A percentile compares a stretch with the other conserved stretches of the same genome.
Evolutionary conservation across 306 rosid species (phyloP).

Genomic region (Ceratonia siliqua): DNA sequence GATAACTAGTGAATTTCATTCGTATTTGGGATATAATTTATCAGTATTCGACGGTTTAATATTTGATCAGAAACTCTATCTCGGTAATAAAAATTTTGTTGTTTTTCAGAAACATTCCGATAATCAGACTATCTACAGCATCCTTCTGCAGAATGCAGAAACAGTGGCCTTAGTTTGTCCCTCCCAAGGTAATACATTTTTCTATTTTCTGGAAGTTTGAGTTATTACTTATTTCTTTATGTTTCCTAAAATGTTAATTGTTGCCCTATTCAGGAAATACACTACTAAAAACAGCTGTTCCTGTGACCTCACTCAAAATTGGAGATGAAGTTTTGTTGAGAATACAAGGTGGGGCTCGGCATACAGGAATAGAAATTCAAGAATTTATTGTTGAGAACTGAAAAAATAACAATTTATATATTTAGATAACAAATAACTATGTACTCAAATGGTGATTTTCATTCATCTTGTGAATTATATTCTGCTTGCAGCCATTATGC

Average conservation of each 20-base stretch:
- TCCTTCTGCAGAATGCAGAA: constrained; percentile 86
- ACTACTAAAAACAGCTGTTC: constrained; percentile 47
- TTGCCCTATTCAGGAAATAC: constrained; percentile 46
- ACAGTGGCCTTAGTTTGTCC: constrained; percentile 80
- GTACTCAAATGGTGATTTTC: constrained; percentile 1
- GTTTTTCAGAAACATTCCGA: constrained; percentile 52
- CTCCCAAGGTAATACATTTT: constrained; percentile 48
- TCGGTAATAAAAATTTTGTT: neutral
- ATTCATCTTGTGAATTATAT: constrained; percentile 33
- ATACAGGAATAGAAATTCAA: constrained; percentile 88
- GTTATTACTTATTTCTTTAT: constrained; percentile 14
- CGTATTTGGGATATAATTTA: neutral
- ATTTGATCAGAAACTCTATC: neutral
- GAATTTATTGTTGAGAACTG: constrained; percentile 92
- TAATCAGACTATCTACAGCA: constrained; percentile 58
- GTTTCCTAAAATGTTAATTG: constrained; percentile 13
- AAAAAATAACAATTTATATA: constrained; percentile 17
- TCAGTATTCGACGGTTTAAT: neutral
- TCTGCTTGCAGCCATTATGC: constrained; percentile 14
- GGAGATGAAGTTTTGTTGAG: constrained; percentile 78
- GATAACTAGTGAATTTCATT: neutral
- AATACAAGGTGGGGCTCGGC: constrained; percentile 89
- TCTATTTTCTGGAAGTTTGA: neutral
- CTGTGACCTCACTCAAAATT: constrained; percentile 73
- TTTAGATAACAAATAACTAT: neutral